Conservation (phyloP, 2,329 filamentous ascomycete genomes). For the Penicillium concentricum region DNA sequence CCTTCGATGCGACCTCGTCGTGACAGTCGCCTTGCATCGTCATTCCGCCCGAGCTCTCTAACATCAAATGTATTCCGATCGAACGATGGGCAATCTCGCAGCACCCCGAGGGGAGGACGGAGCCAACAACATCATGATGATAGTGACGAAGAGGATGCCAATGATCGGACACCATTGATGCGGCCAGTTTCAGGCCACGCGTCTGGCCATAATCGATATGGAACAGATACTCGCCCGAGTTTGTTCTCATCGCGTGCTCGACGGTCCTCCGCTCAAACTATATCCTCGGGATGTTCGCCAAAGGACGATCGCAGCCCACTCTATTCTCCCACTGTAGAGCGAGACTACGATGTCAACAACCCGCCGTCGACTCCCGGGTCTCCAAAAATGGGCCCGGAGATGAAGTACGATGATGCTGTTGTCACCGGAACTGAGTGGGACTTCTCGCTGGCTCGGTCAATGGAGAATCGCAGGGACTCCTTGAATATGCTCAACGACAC, state of each 20-base stretch:
- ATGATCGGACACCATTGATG: conserved; percentile 59
- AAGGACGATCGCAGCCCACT: conserved; percentile 25
- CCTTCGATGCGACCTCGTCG: conserved; percentile 64
- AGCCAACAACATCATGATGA: conserved; percentile 23
- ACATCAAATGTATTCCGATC: conserved; percentile 43
- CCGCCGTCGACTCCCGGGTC: conserved; percentile 62
- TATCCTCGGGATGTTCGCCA: conserved; percentile 32
- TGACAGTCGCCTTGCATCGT: conserved; percentile 45
- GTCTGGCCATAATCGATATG: conserved; percentile 37
- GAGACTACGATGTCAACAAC: conserved; percentile 63
- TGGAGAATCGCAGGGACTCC: conserved; percentile 36
- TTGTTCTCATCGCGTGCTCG: conserved; percentile 27
- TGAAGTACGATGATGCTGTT: conserved; percentile 56
- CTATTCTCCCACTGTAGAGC: conserved; percentile 24
- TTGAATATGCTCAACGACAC: conserved; percentile 36
- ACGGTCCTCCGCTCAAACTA: conserved; percentile 27
- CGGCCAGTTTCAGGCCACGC: conserved; percentile 30
- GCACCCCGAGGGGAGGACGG: conserved; percentile 33
- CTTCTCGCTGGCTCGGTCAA: conserved; percentile 37
- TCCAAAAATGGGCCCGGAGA: conserved; percentile 53
- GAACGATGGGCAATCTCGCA: conserved; percentile 37
- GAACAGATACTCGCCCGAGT: conserved; percentile 30
- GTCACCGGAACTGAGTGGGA: conserved; percentile 45
- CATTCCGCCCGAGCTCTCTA: conserved; percentile 38
- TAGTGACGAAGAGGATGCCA: conserved; percentile 37